Base-by-base conservation (phyloP, 768 basidiomycete genomes). In the Scleroderma citrinum region DNA sequence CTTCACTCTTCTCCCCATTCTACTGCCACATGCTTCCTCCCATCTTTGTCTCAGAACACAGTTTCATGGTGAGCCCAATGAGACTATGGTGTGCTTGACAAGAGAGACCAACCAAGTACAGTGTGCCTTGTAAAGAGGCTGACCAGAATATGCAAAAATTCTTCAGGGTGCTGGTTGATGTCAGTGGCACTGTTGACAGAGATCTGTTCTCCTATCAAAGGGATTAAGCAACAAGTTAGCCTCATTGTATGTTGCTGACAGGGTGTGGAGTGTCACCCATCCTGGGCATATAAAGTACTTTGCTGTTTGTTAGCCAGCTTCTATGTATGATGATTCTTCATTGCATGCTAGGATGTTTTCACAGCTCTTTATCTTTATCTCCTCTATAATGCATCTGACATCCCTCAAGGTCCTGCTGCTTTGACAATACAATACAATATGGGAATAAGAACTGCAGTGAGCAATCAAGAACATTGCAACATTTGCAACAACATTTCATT, bases 171-270 rank as follows among this genome's bases (percentile, higher is more conserved):
- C 2, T 31, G 0, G 20, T 56, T 45, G 17, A 56, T 48, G 7
- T 54, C 11, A 14, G 53, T 32, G 17, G 26, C 5, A 17, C 16
- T 0, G 51, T 53, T 4, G 40, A 49, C 3, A 55, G 36, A 17
- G 49, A 54, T 2, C 47, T 52, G 3, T n/a, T n/a, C 49, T 43
- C 2, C 30, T 3, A 24, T 56, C 44, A 5, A 56, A 54, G 2
- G 51, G 10, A 0, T 44, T 1, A 56, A n/a, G n/a, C 23, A 16
- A 50, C 21, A 24, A 56, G 35, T 0, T 34, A 0, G 0, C 14
- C 4, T 3, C 47, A 46, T 1, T 47, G 10, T n/a, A 56, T 6
- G n/a, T 2, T 7, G 42, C 10, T 50, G 37, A 1, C 48, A n/a
- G 2, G 37, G 55, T 1, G 24, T 17, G 7, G 24, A 37, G 8